These are phyloP conservation scores for Boletus coccyginus DNA, from an alignment of 768 basidiomycete genomes.

Conservation along the genomic window DNA sequence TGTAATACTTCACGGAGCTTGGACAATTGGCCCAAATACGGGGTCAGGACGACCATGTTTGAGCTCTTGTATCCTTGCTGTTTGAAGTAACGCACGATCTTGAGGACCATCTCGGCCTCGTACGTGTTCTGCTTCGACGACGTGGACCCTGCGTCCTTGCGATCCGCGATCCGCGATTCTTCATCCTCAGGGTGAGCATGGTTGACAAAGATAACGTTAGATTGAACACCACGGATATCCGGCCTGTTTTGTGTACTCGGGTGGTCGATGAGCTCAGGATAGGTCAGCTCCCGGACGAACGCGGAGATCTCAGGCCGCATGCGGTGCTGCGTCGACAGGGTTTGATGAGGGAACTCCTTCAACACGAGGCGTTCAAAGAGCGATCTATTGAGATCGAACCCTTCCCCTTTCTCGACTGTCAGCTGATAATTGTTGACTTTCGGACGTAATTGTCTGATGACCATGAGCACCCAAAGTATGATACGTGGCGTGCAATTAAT, in stretches of 20 bases:
- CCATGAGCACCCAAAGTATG: neutral
- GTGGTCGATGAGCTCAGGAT: constrained; percentile 65
- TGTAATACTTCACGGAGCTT: constrained; percentile 45
- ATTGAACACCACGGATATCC: constrained; percentile 50
- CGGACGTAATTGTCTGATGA: constrained; percentile 61
- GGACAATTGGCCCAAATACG: constrained; percentile 64
- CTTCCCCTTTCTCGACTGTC: constrained; percentile 69
- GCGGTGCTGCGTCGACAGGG: constrained; percentile 57
- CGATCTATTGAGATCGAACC: constrained; percentile 63
- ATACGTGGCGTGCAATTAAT: neutral
- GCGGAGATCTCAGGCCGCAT: constrained; percentile 77
- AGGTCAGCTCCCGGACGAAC: constrained; percentile 60
- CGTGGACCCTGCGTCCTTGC: constrained; percentile 43
- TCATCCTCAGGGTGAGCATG: constrained; percentile 59
- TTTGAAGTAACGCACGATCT: constrained; percentile 61
- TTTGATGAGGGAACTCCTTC: constrained; percentile 59
- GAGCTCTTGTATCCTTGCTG: constrained; percentile 68
- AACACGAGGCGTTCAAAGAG: constrained; percentile 69
- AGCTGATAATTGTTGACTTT: constrained; percentile 66
- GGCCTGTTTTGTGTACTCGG: constrained; percentile 46
- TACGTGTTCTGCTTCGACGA: constrained; percentile 62
- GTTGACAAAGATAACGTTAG: constrained; percentile 62
- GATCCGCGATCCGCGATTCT: constrained; percentile 38
- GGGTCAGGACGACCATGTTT: constrained; percentile 63
- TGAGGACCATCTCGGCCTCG: constrained; percentile 63